Base-by-base conservation (phyloP, 805 yeast species). In the Metschnikowia colocasiae region DNA sequence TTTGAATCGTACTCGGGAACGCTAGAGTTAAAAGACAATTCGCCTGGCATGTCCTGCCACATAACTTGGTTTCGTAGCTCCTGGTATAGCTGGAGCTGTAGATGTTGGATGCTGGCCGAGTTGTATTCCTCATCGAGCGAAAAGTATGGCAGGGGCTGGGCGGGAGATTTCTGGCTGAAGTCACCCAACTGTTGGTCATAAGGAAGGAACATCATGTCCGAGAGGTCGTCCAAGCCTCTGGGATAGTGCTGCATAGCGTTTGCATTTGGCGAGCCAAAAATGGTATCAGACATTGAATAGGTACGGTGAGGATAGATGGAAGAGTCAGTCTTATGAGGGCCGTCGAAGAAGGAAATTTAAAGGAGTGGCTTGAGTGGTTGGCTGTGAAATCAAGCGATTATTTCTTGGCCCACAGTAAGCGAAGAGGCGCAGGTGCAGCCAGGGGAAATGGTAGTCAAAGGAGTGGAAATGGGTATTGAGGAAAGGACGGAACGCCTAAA, bases 1-100 rank as follows among this genome's bases (percentile, higher is more conserved):
- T 35, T 50, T 40, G 50, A 60, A 18, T 37, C 64, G 50, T 35
- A 49, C 34, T 53, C 54, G 15, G 44, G 44, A 52, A 46, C 36
- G 58, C 39, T 35, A 3, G 43, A 25, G n/a, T 32, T 43, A 35
- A 43, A 44, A 6, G 42, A 6, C 54, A 53, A 38, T 53, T 61
- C 44, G 52, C 59, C 22, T 48, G 43, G 18, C 55, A 40, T 18
- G 19, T 48, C 51, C 38, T 40, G 48, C 43, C 40, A 32, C n/a
- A 27, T 44, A 13, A 40, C 46, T 43, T 48, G 51, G 31, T 37
- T 29, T 46, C 51, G 49, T 41, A 48, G 49, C 35, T 45, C 51
- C 30, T 45, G 49, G 30, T 40, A 48, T n/a, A 45, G 37, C 20
- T 48, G 51, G 31, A 42, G 26, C 26, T 48, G 51, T 26, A 45